Evolutionary conservation across 2,329 filamentous ascomycete genomes (phyloP), one percentile per base, ranked within the genome.

Genomic region (Pseudogymnoascus sp.): DNA sequence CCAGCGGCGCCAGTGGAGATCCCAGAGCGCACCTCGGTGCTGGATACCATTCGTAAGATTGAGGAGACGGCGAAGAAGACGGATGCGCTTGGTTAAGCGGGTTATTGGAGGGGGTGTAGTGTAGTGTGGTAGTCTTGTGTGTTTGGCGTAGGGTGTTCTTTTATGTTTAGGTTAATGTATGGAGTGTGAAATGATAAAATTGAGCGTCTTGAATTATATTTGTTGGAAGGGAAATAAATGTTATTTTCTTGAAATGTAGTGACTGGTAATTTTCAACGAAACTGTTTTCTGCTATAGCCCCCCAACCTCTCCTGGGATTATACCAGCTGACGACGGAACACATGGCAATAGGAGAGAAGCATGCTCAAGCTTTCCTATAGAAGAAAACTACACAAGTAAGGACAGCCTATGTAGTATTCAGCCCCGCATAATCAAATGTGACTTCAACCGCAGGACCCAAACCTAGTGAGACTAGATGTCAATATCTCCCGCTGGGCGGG

Each of bases 401-500:
- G 28, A 31, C 28, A 31, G 28, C 28, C 10, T 2, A 31, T 31
- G 8, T 31, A 31, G 2, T 31, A 31, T 31, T 31, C 28, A 4
- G 28, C 28, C 28, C 28, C 34, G 13, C 34, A 36, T 14, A 36
- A 13, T 1, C 4, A 36, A 36, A 36, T 36, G 34, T 39, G 16
- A 16, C 14, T 39, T 16, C 41, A 11, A 16, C 23, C 45, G 5
- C 14, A 51, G 1, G 31, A n/a, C 23, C 16, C 62, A 39, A 48
- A 19, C 19, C 13, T 14, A 39, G 21, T 16, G 36, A 4, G 23
- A 16, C 60, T 37, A 16, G 23, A 78, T 67, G 62, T 80, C 78
- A 63, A 81, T 79, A 5, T 73, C 67, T 4, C 65, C 65, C 0
- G 74, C 73, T 6, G 78, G 78, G 8, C 79, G 72, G 14, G 78